Percentiles rank a stretch among this genome's conserved stretches.
Conservation (phyloP, 768 basidiomycete species). For the Coprinellus micaceus region DNA sequence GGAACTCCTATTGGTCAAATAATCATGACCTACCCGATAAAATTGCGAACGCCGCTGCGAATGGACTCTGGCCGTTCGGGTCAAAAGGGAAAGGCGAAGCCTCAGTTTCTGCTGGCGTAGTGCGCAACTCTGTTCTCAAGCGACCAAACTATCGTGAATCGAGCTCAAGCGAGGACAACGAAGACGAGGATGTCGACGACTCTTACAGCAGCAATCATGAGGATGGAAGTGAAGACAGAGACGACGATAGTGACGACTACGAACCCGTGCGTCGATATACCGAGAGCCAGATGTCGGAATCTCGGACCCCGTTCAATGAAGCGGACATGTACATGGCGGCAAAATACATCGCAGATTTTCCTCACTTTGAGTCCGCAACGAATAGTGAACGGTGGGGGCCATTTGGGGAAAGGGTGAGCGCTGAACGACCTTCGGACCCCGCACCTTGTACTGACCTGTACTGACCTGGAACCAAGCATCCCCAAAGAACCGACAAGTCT, state of each 20-base stretch:
- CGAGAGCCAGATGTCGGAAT: conserved; percentile 50
- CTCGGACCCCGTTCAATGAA: conserved; percentile 47
- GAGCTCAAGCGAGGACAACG: conserved; percentile 22
- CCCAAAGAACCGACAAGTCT: conserved; percentile 50
- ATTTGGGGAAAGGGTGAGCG: conserved; percentile 47
- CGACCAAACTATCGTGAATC: conserved; percentile 17
- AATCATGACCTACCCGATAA: conserved; percentile 66
- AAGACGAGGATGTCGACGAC: conserved; percentile 21
- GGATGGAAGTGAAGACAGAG: conserved; percentile 19
- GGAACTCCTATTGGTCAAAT: conserved; percentile 65
- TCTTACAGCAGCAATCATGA: conserved; percentile 4
- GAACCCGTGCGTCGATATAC: conserved; percentile 32
- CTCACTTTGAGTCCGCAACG: conserved; percentile 40
- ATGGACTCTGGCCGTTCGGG: conserved; percentile 25
- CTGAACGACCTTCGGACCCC: not conserved
- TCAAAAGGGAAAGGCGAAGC: conserved; percentile 19
- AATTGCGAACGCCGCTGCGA: conserved; percentile 44
- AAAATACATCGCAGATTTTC: conserved; percentile 50
- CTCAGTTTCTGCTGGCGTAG: too few relatives aligned
- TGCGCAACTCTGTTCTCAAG: not conserved
- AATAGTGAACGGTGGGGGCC: conserved; percentile 51
- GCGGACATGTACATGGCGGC: conserved; percentile 63
- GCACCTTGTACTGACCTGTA: too few relatives aligned
- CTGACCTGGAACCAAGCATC: conserved; percentile 36
- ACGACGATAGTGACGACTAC: conserved; percentile 30